These are phyloP conservation scores for Chlamydomonas applanata DNA, from an alignment of 139 green algal genomes.

Conservation along the genomic window DNA sequence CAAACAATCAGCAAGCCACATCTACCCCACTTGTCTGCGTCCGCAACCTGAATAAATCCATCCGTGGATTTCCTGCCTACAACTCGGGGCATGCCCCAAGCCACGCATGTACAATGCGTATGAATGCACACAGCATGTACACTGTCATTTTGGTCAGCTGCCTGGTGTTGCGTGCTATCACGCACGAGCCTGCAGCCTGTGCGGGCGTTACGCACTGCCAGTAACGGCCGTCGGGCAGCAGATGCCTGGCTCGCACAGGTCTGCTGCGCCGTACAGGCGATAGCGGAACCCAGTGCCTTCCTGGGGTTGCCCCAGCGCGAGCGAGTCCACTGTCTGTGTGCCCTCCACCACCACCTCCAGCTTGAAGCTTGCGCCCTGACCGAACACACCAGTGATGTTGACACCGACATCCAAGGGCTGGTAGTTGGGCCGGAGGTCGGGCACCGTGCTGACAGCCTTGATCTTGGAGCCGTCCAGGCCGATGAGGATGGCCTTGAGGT, in stretches of 20 bases:
- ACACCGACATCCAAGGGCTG: background rate
- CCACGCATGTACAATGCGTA: too few species aligned
- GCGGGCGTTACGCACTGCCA: background rate
- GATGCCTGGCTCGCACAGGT: constrained; percentile 8
- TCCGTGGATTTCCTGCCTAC: too few species aligned
- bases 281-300: constrained; percentile 23
- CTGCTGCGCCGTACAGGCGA: constrained; percentile 23
- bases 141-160: too few species aligned
- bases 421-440: background rate
- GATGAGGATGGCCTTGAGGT: constrained; percentile 39
- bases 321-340: background rate
- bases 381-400: constrained; percentile 31
- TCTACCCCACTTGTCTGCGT: too few species aligned
- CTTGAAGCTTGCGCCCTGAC: constrained; percentile 3
- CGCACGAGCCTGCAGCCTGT: background rate
- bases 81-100: too few species aligned
- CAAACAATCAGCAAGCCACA: too few species aligned
- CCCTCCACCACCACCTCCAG: background rate
- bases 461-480: background rate
- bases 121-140: too few species aligned
- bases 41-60: too few species aligned
- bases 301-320: background rate
- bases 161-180: too few species aligned
- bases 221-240: constrained; percentile 25
- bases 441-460: background rate